phyloP scores from a whole-genome alignment of 2,329 filamentous ascomycete genomes.

The Diaporthe citriasiana region DNA sequence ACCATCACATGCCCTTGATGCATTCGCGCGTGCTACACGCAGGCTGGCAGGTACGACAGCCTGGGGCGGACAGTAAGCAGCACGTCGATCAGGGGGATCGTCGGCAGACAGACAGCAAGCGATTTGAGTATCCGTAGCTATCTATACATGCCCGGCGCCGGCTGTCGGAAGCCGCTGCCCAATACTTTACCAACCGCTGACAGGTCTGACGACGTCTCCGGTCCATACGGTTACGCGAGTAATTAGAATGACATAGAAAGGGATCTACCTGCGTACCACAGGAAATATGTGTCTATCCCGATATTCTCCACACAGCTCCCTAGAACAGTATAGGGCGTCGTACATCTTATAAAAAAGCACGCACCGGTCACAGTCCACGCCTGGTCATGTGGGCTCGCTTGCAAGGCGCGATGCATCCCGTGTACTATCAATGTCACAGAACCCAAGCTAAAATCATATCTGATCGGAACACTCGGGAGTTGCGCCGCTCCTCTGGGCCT shows the following conservation, averaged over 20 bases:
- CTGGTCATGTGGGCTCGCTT: neutral
- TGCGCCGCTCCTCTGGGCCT: neutral
- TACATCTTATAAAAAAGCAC: neutral
- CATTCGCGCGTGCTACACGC: slow-evolving; percentile 15
- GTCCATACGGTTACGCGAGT: slow-evolving; percentile 1
- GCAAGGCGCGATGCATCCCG: neutral
- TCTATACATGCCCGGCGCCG: neutral
- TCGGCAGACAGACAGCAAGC: slow-evolving; percentile 18
- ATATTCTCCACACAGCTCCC: neutral
- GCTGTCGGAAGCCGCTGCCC: slow-evolving; percentile 20
- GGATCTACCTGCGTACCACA: slow-evolving; percentile 15
- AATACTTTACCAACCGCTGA: slow-evolving; percentile 7
- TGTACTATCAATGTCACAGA: neutral
- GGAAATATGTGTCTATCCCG: neutral
- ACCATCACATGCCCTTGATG: slow-evolving; percentile 16
- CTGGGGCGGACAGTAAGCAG: slow-evolving; percentile 25
- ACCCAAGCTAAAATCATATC: neutral
- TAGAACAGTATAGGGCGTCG: slow-evolving; percentile 1
- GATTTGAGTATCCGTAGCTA: slow-evolving; percentile 18
- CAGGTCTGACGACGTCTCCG: neutral
- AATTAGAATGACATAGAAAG: slow-evolving; percentile 21
- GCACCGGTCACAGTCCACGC: neutral
- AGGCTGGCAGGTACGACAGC: slow-evolving; percentile 28
- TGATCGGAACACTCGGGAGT: slow-evolving; percentile 3
- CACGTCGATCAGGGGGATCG: slow-evolving; percentile 39